Percentiles rank a stretch among this genome's conserved stretches.
Evolutionary conservation across 768 basidiomycete genomes (phyloP).

Genomic region (Boletus tomentosulus): DNA sequence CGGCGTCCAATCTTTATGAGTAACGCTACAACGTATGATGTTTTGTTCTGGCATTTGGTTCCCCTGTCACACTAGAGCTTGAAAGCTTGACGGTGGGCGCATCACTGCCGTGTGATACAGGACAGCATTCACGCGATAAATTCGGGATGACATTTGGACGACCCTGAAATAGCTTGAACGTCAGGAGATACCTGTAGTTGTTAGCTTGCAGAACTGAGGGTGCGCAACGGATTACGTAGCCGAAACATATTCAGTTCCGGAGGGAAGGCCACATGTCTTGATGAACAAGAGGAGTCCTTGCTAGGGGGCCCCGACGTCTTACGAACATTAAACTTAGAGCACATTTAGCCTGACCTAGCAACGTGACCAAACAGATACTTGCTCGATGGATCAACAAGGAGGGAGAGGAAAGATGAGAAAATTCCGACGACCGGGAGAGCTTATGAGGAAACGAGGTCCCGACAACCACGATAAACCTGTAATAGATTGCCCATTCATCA

Average conservation of each 20-base stretch:
- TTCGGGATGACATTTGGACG: not conserved
- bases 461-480: too few relatives aligned
- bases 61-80: not conserved
- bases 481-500: too few relatives aligned
- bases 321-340: too few relatives aligned
- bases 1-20: not conserved
- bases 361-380: too few relatives aligned
- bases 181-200: not conserved
- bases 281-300: not conserved
- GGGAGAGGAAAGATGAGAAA: too few relatives aligned
- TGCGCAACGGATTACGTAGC: not conserved
- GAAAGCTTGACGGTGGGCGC: not conserved
- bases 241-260: not conserved
- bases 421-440: too few relatives aligned
- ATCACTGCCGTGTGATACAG: not conserved
- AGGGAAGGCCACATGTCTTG: too few relatives aligned
- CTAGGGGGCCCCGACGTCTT: too few relatives aligned
- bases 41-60: not conserved
- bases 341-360: too few relatives aligned
- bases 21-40: not conserved
- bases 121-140: not conserved
- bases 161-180: not conserved
- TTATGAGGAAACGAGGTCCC: too few relatives aligned
- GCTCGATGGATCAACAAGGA: too few relatives aligned
- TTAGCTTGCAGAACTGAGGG: not conserved